Evolutionary conservation across 2,329 filamentous ascomycete species (phyloP).

Genomic region (Rhynchosporium graminicola): DNA sequence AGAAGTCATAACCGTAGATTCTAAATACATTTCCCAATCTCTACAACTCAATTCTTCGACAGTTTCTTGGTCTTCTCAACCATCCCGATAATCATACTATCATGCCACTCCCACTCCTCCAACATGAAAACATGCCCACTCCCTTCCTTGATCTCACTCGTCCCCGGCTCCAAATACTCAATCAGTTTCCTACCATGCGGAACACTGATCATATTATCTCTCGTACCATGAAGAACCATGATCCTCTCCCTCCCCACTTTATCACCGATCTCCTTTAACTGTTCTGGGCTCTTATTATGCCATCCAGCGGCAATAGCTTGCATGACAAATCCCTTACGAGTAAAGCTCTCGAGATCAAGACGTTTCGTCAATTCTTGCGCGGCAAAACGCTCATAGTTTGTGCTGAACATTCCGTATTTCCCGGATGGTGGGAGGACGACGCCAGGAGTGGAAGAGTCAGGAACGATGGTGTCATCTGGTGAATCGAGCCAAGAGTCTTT

Average conservation of each 20-base stretch:
- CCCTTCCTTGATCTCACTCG: slow-evolving; percentile 64
- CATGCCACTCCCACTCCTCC: slow-evolving; percentile 71
- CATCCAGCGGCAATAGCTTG: slow-evolving; percentile 79
- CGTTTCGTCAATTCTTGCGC: slow-evolving; percentile 78
- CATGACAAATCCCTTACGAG: slow-evolving; percentile 67
- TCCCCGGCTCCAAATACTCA: slow-evolving; percentile 61
- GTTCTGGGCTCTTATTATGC: slow-evolving; percentile 71
- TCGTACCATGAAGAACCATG: slow-evolving; percentile 72
- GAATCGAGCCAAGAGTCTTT: slow-evolving; percentile 59
- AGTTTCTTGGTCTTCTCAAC: slow-evolving; percentile 29
- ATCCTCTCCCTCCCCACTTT: slow-evolving; percentile 72
- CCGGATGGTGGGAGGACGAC: slow-evolving; percentile 40
- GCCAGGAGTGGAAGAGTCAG: slow-evolving; percentile 46
- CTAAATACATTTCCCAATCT: too few species aligned
- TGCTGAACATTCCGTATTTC: slow-evolving; percentile 60
- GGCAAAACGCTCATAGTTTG: slow-evolving; percentile 79
- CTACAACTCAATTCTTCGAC: slow-evolving; percentile 5
- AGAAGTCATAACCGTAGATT: too few species aligned
- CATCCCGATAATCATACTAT: slow-evolving; percentile 54
- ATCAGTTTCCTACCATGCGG: slow-evolving; percentile 70
- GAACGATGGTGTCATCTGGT: slow-evolving; percentile 60
- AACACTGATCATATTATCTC: slow-evolving; percentile 76
- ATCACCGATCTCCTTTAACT: slow-evolving; percentile 67
- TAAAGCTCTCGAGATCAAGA: slow-evolving; percentile 59
- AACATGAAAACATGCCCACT: slow-evolving; percentile 75